phyloP scores from a whole-genome alignment of 2,329 filamentous ascomycete species.

The Pseudogymnoascus sp. region DNA sequence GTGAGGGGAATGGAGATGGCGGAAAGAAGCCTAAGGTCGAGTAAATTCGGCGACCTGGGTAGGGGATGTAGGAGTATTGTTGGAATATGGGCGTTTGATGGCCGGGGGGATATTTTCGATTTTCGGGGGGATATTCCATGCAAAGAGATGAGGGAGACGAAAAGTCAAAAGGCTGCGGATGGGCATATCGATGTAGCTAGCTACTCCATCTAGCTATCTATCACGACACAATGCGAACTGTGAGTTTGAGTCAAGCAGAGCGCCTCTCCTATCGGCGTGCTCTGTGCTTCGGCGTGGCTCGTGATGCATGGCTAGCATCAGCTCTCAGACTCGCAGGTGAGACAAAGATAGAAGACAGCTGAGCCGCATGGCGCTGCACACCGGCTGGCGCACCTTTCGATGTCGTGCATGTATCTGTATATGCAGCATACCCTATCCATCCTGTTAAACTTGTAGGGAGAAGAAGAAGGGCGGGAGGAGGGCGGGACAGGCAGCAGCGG shows the following conservation, averaged over 20 bases:
- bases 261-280: not conserved
- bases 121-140: not conserved
- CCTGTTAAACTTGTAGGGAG: not conserved
- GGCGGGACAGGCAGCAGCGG: not conserved
- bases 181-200: not conserved
- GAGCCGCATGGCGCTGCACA: not conserved
- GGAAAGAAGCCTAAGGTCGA: constrained; percentile 29
- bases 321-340: not conserved
- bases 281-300: not conserved
- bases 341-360: not conserved
- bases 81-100: not conserved
- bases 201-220: not conserved
- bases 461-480: not conserved
- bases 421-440: not conserved
- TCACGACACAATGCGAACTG: not conserved
- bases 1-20: constrained; percentile 28
- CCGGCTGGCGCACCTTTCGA: not conserved
- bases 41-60: not conserved
- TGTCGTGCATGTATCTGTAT: not conserved
- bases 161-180: not conserved
- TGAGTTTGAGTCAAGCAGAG: not conserved
- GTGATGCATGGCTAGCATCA: not conserved
- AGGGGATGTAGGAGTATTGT: not conserved
- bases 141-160: not conserved
- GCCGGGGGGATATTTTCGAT: not conserved